Conservation (phyloP, 1,284 basidiomycete species). For the Marasmius sp. region DNA sequence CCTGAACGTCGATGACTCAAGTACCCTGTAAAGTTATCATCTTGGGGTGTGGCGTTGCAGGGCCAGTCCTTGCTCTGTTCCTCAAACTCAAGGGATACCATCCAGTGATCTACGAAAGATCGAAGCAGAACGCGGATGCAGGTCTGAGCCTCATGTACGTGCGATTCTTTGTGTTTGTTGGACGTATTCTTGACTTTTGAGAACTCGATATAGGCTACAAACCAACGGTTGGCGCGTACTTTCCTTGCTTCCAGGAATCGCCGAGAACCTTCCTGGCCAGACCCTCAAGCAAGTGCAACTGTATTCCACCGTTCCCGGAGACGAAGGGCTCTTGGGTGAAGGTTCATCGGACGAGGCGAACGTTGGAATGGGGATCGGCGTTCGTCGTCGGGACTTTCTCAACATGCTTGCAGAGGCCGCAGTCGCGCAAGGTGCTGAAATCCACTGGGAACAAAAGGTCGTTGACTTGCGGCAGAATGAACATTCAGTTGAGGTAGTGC, state of each 20-base stretch:
- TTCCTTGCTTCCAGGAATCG: slow-evolving; percentile 36
- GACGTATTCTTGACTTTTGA: not conserved
- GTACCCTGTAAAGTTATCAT: slow-evolving; percentile 32
- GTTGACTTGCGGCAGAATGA: slow-evolving; percentile 31
- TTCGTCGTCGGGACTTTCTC: slow-evolving; percentile 33
- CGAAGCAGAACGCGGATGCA: slow-evolving; percentile 24
- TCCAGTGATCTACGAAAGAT: slow-evolving; percentile 42
- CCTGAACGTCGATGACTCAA: not conserved
- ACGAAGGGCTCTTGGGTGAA: slow-evolving; percentile 31
- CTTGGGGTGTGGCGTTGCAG: slow-evolving; percentile 44
- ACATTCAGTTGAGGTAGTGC: slow-evolving; percentile 32
- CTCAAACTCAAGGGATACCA: slow-evolving; percentile 42
- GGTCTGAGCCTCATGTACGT: slow-evolving; percentile 39
- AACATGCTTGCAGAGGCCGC: slow-evolving; percentile 33
- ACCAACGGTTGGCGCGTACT: slow-evolving; percentile 42
- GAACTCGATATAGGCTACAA: slow-evolving; percentile 31
- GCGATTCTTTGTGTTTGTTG: not conserved
- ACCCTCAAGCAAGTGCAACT: slow-evolving; percentile 22
- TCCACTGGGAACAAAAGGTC: slow-evolving; percentile 38
- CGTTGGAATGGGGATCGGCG: slow-evolving; percentile 27
- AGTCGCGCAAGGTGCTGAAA: slow-evolving; percentile 31
- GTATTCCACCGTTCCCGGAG: slow-evolving; percentile 31
- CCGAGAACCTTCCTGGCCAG: slow-evolving; percentile 32
- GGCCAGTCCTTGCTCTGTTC: slow-evolving; percentile 45
- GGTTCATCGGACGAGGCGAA: slow-evolving; percentile 20